phyloP scores from a whole-genome alignment of 2,329 filamentous ascomycete genomes.

The Alternaria triticina region DNA sequence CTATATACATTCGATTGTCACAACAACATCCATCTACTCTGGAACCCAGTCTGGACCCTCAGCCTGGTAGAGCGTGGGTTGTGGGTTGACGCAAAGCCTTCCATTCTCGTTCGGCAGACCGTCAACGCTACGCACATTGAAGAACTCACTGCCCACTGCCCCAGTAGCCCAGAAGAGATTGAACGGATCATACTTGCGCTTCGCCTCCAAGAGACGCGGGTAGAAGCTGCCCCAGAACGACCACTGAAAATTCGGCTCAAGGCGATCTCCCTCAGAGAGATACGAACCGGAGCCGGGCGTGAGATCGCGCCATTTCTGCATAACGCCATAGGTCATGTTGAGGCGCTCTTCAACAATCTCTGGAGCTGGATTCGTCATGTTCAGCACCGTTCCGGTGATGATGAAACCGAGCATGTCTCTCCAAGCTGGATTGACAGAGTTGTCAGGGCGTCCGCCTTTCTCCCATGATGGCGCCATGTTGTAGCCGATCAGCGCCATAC shows the following conservation, averaged over 20 bases:
- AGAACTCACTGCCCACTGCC: neutral
- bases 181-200: neutral
- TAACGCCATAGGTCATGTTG: neutral
- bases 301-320: neutral
- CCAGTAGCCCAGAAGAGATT: neutral
- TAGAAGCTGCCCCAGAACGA: neutral
- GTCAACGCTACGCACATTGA: neutral
- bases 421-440: constrained; percentile 2
- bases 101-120: neutral
- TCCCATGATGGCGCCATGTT: neutral
- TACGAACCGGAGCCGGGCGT: neutral
- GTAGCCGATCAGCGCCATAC: neutral
- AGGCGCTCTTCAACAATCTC: neutral
- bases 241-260: neutral
- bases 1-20: neutral
- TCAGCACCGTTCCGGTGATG: neutral
- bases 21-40: neutral
- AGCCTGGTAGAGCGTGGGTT: neutral
- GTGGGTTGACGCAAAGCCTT: neutral
- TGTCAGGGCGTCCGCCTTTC: constrained; percentile 2
- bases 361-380: neutral
- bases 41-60: neutral
- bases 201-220: neutral
- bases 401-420: neutral
- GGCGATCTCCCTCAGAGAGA: neutral